Evolutionary conservation across 2,329 filamentous ascomycete genomes (phyloP), one percentile per base, ranked within the genome.

Genomic region (Didymosphaeria variabile): DNA sequence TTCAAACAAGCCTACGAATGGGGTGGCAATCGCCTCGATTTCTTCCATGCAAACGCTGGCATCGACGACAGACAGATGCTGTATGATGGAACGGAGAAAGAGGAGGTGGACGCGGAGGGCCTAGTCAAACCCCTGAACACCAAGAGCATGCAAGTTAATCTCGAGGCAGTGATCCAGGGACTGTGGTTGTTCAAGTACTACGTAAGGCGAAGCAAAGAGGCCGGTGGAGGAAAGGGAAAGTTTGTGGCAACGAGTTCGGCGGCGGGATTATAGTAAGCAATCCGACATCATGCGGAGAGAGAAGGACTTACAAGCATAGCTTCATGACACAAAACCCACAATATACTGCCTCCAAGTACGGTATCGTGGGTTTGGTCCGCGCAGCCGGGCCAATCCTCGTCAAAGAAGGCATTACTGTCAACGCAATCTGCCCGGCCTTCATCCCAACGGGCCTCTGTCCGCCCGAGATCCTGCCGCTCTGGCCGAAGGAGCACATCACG

Each of bases 1-100:
- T 81, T 82, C 67, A 73, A 77, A 50, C 67, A 72, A 23, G 76
- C 77, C 0, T 82, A 77, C 55, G 73, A 79, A 70, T 82, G 79
- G 77, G 79, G 79, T 6, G 79, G 79, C 9, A 75, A 74, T 51
- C 71, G 80, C 0, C 63, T 82, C 1, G 80, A 82, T 61, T 77
- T 82, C 57, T 74, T 77, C 63, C 79, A 80, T 42, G 77, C 79
- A 2, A 82, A 83, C 67, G 81, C 81, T 2, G 80, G 80, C 0
- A 77, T 81, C 55, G 78, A 72, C 51, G 79, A 78, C 58, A 70
- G 70, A 40, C 76, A 80, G 55, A 66, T 69, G 29, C 61, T 82
- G n/a, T 80, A 80, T 45, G 73, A 77, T 38, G 32, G 44, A 6
- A 59, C 57, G 40, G 69, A 72, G 7, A 71, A 72, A 17, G 74